A percentile compares a stretch with the other conserved stretches of the same genome.
These are phyloP conservation scores for Metarhizium robertsii DNA, from an alignment of 2,329 filamentous ascomycete species.

Conservation along the genomic window DNA sequence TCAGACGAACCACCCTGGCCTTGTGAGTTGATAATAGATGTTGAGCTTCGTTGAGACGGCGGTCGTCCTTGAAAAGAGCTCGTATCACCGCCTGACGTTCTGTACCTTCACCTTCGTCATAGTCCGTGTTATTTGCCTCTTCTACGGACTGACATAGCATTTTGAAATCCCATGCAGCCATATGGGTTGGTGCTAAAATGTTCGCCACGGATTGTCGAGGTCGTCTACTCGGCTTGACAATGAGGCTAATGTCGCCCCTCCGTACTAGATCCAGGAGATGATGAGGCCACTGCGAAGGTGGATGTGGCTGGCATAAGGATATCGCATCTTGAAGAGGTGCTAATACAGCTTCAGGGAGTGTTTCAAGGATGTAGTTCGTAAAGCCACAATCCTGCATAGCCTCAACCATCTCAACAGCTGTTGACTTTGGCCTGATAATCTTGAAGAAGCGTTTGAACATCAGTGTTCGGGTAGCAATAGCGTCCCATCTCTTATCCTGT, in stretches of 20 bases:
- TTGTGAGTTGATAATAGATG: slow-evolving; percentile 78
- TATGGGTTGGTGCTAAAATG: slow-evolving; percentile 49
- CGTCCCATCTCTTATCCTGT: slow-evolving; percentile 32
- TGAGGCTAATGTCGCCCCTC: slow-evolving; percentile 67
- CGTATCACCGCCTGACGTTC: slow-evolving; percentile 77
- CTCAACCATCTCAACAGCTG: slow-evolving; percentile 58
- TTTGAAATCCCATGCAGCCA: slow-evolving; percentile 64
- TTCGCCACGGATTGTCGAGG: slow-evolving; percentile 24
- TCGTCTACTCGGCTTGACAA: slow-evolving; percentile 38
- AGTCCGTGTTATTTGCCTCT: slow-evolving; percentile 46
- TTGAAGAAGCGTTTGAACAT: slow-evolving; percentile 62
- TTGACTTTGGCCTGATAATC: slow-evolving; percentile 40
- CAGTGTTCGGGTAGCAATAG: slow-evolving; percentile 55
- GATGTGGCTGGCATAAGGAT: slow-evolving; percentile 71
- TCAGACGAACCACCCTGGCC: slow-evolving; percentile 67
- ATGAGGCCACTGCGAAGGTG: slow-evolving; percentile 66
- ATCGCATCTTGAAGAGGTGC: slow-evolving; percentile 77
- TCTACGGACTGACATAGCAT: slow-evolving; percentile 64
- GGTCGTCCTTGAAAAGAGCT: slow-evolving; percentile 84
- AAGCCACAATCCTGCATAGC: slow-evolving; percentile 64
- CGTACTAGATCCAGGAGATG: slow-evolving; percentile 67
- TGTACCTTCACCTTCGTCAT: slow-evolving; percentile 73
- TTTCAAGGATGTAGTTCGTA: slow-evolving; percentile 60
- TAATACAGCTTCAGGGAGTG: slow-evolving; percentile 75
- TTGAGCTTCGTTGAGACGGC: slow-evolving; percentile 78